Percentiles rank a stretch among this genome's conserved stretches.
Conservation (phyloP, 352 stramenopile genomes). For the Phytopythium boreale region DNA sequence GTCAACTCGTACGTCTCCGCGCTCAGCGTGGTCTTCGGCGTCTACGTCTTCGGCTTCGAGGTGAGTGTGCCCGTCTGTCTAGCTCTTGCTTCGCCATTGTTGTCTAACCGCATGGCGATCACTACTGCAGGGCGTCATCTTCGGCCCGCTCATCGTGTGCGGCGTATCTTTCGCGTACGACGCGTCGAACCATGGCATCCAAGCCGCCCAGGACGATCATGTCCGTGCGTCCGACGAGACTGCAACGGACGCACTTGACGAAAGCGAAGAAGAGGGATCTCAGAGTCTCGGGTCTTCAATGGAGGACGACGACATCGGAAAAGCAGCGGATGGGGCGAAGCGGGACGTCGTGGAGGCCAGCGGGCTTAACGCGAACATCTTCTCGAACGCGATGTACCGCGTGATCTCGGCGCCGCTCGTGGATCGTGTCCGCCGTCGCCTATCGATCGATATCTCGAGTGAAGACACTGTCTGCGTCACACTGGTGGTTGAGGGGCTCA, state of each 20-base stretch:
- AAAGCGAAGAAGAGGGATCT: conserved; percentile 53
- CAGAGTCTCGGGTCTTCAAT: conserved; percentile 39
- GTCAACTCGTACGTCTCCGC: conserved; percentile 86
- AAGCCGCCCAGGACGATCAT: conserved; percentile 76
- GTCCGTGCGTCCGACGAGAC: conserved; percentile 34
- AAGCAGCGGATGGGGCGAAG: conserved; percentile 7
- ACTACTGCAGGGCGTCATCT: conserved; percentile 66
- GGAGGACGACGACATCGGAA: conserved; percentile 29
- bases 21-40: conserved; percentile 82
- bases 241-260: conserved; percentile 26
- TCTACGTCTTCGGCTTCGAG: conserved; percentile 88
- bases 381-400: conserved; percentile 81
- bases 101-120: neutral
- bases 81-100: neutral
- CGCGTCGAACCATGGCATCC: conserved; percentile 84
- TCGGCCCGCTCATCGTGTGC: conserved; percentile 78
- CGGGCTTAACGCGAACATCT: conserved; percentile 58
- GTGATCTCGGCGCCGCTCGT: conserved; percentile 76
- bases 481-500: conserved; percentile 65
- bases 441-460: conserved; percentile 78
- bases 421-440: conserved; percentile 65
- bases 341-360: conserved; percentile 18
- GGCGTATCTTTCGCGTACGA: conserved; percentile 84
- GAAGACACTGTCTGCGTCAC: conserved; percentile 74
- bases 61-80: conserved; percentile 19